Conservation (phyloP, 805 yeast genomes). For the Saturnispora quitensis region DNA sequence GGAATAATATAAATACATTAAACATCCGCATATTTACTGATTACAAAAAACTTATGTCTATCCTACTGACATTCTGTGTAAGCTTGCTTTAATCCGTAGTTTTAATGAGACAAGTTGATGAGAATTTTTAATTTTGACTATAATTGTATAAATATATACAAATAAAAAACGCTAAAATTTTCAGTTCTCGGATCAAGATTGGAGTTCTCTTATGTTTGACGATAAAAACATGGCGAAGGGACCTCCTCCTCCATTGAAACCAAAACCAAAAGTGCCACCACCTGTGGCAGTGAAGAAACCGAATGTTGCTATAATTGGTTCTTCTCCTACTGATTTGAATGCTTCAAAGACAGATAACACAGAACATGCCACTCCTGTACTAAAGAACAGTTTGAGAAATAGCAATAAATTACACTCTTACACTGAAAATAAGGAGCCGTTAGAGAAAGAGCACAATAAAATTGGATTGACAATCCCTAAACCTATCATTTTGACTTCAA, state of each 20-base stretch:
- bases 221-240: slow-evolving; percentile 13
- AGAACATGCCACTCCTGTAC: slow-evolving; percentile 9
- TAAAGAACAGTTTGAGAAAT: slow-evolving; percentile 14
- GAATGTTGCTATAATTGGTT: not conserved
- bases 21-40: not conserved
- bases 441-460: not conserved
- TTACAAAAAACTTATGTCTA: not conserved
- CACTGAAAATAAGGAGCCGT: not conserved
- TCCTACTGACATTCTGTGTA: too few relatives aligned
- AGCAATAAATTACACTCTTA: slow-evolving; percentile 4
- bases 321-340: not conserved
- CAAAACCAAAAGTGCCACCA: slow-evolving; percentile 27
- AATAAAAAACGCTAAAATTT: not conserved
- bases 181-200: not conserved
- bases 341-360: not conserved
- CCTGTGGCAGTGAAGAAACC: slow-evolving; percentile 22
- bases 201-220: not conserved
- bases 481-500: slow-evolving; percentile 5
- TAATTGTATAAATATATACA: not conserved
- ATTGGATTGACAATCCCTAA: slow-evolving; percentile 3
- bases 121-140: not conserved
- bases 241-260: slow-evolving; percentile 25
- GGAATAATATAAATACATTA: not conserved
- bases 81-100: too few relatives aligned
- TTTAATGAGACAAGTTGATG: not conserved